phyloP scores from a whole-genome alignment of 2,329 filamentous ascomycete species.

The Penicillium sp. region DNA sequence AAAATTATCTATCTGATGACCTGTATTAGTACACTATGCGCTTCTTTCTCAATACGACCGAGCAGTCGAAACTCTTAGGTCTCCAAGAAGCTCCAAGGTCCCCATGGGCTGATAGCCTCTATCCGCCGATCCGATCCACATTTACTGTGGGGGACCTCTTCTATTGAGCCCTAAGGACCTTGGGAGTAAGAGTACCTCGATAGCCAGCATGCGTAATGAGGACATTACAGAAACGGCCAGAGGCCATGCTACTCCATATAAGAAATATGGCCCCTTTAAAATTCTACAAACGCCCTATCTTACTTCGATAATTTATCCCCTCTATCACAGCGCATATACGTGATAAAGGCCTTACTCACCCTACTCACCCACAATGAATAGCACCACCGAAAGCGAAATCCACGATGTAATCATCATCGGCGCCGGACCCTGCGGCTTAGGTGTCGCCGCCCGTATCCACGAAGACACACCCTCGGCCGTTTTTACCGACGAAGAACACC shows the following conservation, averaged over 20 bases:
- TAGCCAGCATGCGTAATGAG: slow-evolving; percentile 15
- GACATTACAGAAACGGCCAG: slow-evolving; percentile 17
- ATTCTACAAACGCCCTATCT: background rate
- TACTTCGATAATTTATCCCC: background rate
- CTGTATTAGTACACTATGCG: background rate
- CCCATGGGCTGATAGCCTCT: slow-evolving; percentile 14
- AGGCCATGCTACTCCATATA: background rate
- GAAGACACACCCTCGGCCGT: slow-evolving; percentile 74
- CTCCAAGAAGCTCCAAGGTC: slow-evolving; percentile 27
- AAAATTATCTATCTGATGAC: background rate
- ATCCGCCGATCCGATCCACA: slow-evolving; percentile 2
- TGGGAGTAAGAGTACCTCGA: slow-evolving; percentile 36
- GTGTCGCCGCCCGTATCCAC: slow-evolving; percentile 68
- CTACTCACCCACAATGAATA: slow-evolving; percentile 1
- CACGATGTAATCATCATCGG: slow-evolving; percentile 70
- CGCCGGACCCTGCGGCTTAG: slow-evolving; percentile 72
- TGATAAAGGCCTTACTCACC: background rate
- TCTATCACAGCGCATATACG: background rate
- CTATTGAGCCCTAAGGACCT: slow-evolving; percentile 28
- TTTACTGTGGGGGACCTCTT: slow-evolving; percentile 6
- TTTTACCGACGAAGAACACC: slow-evolving; percentile 80
- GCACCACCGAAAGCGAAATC: slow-evolving; percentile 15
- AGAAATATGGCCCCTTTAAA: background rate
- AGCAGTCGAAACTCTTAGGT: background rate
- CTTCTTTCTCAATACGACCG: background rate